Evolutionary conservation across 805 yeast genomes (phyloP).

Genomic region (Ogataea degrootiae): DNA sequence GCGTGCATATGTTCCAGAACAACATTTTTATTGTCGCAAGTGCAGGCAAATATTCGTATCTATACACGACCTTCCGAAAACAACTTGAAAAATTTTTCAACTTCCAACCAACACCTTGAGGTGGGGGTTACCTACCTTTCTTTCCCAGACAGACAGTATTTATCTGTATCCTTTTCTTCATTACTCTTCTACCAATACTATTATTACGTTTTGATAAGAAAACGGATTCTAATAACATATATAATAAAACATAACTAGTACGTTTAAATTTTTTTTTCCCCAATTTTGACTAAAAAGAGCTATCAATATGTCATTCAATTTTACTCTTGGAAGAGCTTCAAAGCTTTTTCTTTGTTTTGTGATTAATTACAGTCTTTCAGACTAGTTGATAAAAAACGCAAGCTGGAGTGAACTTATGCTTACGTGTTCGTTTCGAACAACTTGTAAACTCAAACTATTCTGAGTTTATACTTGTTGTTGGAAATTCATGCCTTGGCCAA

Average conservation of each 20-base stretch:
- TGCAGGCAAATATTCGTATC: too few species aligned
- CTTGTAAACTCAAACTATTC: conserved; percentile 1
- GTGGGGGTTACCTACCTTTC: too few species aligned
- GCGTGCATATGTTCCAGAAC: background rate
- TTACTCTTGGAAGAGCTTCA: background rate
- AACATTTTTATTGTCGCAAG: background rate
- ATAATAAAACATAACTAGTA: background rate
- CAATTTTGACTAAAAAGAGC: background rate
- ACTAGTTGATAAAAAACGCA: conserved; percentile 15
- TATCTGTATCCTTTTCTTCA: background rate
- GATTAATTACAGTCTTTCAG: background rate
- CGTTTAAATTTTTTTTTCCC: background rate
- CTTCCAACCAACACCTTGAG: too few species aligned
- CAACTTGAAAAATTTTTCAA: too few species aligned
- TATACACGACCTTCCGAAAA: too few species aligned
- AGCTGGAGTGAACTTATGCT: conserved; percentile 31
- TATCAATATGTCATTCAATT: background rate
- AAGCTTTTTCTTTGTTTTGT: background rate
- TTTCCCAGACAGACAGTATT: background rate
- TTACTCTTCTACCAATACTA: background rate
- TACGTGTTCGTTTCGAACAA: conserved; percentile 13
- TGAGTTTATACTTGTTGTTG: conserved; percentile 7
- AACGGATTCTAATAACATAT: background rate
- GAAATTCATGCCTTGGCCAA: background rate
- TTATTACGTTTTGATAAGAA: background rate